A percentile compares a stretch with the other conserved stretches of the same genome.
Conservation (phyloP, 352 stramenopile species). For the Aphanomyces invadans region DNA sequence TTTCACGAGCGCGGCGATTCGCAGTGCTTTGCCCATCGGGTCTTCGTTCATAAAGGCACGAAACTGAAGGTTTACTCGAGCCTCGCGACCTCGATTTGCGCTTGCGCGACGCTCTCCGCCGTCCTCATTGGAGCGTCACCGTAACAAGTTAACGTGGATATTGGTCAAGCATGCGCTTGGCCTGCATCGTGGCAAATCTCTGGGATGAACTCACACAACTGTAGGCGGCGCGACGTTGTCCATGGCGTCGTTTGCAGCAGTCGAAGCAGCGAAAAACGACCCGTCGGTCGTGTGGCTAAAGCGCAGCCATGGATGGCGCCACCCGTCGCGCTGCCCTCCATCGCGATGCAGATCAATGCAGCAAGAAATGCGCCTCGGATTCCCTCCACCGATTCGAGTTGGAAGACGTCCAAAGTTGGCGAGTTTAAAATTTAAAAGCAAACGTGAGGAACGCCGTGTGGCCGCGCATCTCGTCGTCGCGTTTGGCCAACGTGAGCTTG, state of each 20-base stretch:
- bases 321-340: no score
- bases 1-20: background rate
- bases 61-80: background rate
- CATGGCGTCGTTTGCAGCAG: no score
- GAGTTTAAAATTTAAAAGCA: slow-evolving; percentile 62
- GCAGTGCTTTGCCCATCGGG: background rate
- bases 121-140: background rate
- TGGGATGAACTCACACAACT: background rate
- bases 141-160: background rate
- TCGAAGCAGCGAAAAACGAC: no score
- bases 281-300: no score
- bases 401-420: background rate
- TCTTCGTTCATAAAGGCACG: background rate
- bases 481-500: slow-evolving; percentile 67
- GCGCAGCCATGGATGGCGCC: no score
- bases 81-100: background rate
- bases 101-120: background rate
- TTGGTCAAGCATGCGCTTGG: background rate
- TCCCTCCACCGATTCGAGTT: background rate
- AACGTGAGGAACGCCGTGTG: slow-evolving; percentile 85
- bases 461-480: slow-evolving; percentile 76
- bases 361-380: no score
- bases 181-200: background rate
- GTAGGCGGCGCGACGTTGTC: no score
- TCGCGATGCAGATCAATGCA: no score